phyloP scores from a whole-genome alignment of 2,329 filamentous ascomycete species.

The Colletotrichum lentis region DNA sequence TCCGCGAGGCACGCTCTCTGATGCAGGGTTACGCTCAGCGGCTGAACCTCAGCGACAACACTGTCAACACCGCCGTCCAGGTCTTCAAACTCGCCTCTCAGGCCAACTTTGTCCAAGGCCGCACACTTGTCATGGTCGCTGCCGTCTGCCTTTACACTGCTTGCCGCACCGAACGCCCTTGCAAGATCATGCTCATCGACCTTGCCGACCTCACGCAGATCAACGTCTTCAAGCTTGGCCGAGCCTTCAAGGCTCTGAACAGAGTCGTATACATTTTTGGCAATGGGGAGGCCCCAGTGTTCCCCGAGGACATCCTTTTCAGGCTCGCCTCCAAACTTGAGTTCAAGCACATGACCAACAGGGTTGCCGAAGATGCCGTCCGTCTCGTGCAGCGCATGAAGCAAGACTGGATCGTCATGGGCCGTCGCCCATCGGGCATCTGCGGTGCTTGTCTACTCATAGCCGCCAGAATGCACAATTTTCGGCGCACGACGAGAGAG shows the following conservation, averaged over 20 bases:
- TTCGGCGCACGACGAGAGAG: constrained; percentile 88
- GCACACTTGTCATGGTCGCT: constrained; percentile 83
- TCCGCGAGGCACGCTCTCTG: constrained; percentile 65
- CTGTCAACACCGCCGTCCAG: constrained; percentile 70
- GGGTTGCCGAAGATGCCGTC: constrained; percentile 87
- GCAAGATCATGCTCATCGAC: constrained; percentile 93
- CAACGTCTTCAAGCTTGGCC: constrained; percentile 92
- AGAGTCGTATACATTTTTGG: constrained; percentile 41
- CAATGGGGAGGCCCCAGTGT: constrained; percentile 69
- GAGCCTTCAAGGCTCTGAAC: constrained; percentile 82
- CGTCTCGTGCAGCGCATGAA: constrained; percentile 92
- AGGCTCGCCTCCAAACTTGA: constrained; percentile 92
- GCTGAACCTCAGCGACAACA: constrained; percentile 66
- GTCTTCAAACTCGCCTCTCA: constrained; percentile 79
- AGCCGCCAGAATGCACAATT: constrained; percentile 98
- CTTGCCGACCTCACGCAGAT: constrained; percentile 83
- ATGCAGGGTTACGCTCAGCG: constrained; percentile 70
- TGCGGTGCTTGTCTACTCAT: constrained; percentile 94
- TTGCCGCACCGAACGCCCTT: constrained; percentile 79
- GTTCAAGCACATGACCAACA: constrained; percentile 81
- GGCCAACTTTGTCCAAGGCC: constrained; percentile 84
- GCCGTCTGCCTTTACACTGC: constrained; percentile 93
- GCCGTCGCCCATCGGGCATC: constrained; percentile 89
- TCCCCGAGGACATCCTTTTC: constrained; percentile 89
- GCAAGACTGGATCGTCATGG: constrained; percentile 95